phyloP scores from a whole-genome alignment of 2,329 filamentous ascomycete species.

The Claviceps spartinae region DNA sequence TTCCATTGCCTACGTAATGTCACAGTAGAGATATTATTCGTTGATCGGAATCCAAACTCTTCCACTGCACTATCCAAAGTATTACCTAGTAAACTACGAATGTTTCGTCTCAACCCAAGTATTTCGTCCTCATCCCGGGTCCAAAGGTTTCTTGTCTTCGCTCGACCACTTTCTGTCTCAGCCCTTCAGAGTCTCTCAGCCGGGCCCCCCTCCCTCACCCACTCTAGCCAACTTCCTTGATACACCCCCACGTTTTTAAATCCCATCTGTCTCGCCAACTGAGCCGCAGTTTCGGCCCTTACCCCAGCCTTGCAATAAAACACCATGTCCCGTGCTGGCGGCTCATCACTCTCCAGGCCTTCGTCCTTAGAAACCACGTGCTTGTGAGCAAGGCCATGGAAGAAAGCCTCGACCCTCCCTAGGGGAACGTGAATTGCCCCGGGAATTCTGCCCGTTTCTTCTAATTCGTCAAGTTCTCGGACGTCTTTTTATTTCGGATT shows the following conservation, averaged over 20 bases:
- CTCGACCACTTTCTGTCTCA: not conserved
- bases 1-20: too few relatives aligned
- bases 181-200: constrained; percentile 17
- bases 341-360: constrained; percentile 69
- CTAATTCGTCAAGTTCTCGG: constrained; percentile 58
- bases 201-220: constrained; percentile 58
- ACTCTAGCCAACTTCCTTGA: constrained; percentile 68
- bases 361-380: constrained; percentile 41
- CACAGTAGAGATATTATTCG: too few relatives aligned
- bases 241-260: constrained; percentile 63
- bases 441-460: constrained; percentile 58
- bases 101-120: not conserved
- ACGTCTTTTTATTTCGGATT: constrained; percentile 35
- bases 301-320: constrained; percentile 95
- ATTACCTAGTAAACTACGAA: too few relatives aligned
- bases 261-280: constrained; percentile 62
- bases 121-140: not conserved
- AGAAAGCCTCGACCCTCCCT: constrained; percentile 59
- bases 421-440: constrained; percentile 73
- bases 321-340: constrained; percentile 50
- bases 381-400: constrained; percentile 42
- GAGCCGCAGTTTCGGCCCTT: constrained; percentile 62
- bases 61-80: too few relatives aligned
- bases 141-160: too few relatives aligned
- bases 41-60: too few relatives aligned